Evolutionary conservation across 768 basidiomycete species (phyloP), one percentile per base, ranked within the genome.

Genomic region (Cyclocybe cylindracea): DNA sequence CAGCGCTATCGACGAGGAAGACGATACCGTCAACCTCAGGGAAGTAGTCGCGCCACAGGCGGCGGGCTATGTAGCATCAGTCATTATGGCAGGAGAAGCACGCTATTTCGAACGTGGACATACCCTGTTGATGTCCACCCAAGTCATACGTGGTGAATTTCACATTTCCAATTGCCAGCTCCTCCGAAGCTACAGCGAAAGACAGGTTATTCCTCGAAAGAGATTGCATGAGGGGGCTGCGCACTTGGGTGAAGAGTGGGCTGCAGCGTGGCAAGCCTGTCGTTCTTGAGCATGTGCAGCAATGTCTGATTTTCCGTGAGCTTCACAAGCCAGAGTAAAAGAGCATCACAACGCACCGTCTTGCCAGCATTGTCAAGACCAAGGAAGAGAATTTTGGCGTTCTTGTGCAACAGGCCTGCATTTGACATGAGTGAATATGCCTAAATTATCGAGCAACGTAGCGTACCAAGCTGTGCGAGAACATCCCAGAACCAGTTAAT

Each of bases 41-140:
- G 86, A 99, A 98, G 77, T 98, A 99, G 73, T 99, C 95, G 52
- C 94, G 86, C 97, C 97, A 99, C 68, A 98, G 87, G 60, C 97
- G 92, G 61, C 97, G 95, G 48, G 97, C 97, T 82, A 54, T 5
- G 29, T n/a, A 37, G 39, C 47, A 48, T 37, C n/a, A n/a, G 50
- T 41, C 9, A 53, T 24, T 24, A 37, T 40, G 48, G 9, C 14
- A 31, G 44, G 39, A 6, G 4, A 19, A 44, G 4, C 7, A 48
- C 40, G 31, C 39, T 9, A 35, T 13, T 11, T 31, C 13, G 29
- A 18, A 37, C 11, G 33, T 24, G 16, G 7, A 48, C 77, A 53
- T 49, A 93, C 94, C 94, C 70, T 98, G 96, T 69, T 89, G 87
- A 76, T 98, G 97, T 67, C 97, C 97, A 64, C 97, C 97, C 46